Evolutionary conservation across 2,329 filamentous ascomycete species (phyloP), one percentile per base, ranked within the genome.

Genomic region (Cucurbitaria berberidis): DNA sequence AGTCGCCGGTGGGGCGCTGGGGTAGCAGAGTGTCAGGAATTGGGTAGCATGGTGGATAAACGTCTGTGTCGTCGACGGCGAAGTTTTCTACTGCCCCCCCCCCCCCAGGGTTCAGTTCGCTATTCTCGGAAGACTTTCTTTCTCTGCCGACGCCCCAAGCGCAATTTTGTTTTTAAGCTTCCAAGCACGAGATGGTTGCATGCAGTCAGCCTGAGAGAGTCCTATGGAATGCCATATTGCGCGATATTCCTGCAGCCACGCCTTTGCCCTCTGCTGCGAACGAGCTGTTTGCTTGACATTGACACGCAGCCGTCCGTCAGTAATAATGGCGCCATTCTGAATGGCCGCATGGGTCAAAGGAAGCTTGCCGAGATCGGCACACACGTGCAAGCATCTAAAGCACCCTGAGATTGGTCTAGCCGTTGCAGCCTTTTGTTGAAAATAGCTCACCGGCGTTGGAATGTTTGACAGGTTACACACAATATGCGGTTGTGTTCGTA

Each of bases 41-140:
- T 63, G 41, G 67, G 68, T 62, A 60, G 68, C 68, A 74, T 74
- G 67, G 62, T 72, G 69, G 47, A 59, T 61, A 57, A 64, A 63
- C 57, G 51, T 57, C 41, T 19, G 40, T 48, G 59, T 57, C 53
- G 58, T 56, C 57, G 16, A 47, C 48, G 44, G 48, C 48, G 47
- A 69, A 66, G 60, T 63, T 68, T 71, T 69, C 63, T 67, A 58
- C 49, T 49, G n/a, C n/a, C n/a, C n/a, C n/a, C n/a, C n/a, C n/a
- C n/a, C n/a, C 35, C 50, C 52, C 47, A 57, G 34, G 50, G 38
- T 39, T 44, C 53, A 24, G 38, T 39, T 44, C 53, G 30, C 36
- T 38, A 30, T 30, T 10, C 54, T 61, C 55, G 52, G 51, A 45
- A 55, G 43, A 47, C 48, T 51, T 60, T 60, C 57, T 48, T 55